These are phyloP conservation scores for Stemphylium beticola DNA, from an alignment of 2,329 filamentous ascomycete genomes.

Conservation along the genomic window DNA sequence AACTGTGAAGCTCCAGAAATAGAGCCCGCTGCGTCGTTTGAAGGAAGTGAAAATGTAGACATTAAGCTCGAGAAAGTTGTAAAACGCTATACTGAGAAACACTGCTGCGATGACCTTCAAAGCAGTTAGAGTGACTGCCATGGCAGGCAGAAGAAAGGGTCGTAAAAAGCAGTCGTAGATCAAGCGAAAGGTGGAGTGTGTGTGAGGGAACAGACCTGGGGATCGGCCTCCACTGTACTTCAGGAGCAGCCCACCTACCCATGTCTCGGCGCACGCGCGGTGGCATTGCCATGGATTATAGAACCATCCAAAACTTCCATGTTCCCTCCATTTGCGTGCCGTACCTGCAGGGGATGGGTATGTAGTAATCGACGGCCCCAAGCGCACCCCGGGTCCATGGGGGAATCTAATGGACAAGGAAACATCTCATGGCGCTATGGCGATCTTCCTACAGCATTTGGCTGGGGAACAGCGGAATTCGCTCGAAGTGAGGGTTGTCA, in stretches of 20 bases:
- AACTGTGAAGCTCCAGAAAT: slow-evolving; percentile 57
- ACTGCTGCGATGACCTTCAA: slow-evolving; percentile 20
- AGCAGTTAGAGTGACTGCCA: slow-evolving; percentile 7
- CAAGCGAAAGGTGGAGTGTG: slow-evolving; percentile 8
- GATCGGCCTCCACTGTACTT: slow-evolving; percentile 9
- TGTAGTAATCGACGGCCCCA: background rate
- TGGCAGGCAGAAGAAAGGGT: background rate
- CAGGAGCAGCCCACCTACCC: background rate
- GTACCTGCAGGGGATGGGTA: background rate
- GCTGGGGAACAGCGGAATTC: background rate
- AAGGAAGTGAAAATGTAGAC: slow-evolving; percentile 54
- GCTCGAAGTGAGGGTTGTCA: background rate
- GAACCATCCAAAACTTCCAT: background rate
- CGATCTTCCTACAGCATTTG: background rate
- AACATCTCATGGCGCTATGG: background rate
- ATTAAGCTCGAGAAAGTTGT: slow-evolving; percentile 52
- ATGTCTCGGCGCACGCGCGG: background rate
- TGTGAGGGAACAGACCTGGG: slow-evolving; percentile 3
- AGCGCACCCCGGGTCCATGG: background rate
- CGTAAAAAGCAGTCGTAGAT: slow-evolving; percentile 3
- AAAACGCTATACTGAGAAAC: slow-evolving; percentile 38
- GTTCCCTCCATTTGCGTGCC: slow-evolving; percentile 2
- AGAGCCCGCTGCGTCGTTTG: slow-evolving; percentile 53
- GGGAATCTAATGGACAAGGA: background rate
- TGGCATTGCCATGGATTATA: background rate